Conservation (phyloP, 1,284 basidiomycete species). For the Puccinia hordei region DNA sequence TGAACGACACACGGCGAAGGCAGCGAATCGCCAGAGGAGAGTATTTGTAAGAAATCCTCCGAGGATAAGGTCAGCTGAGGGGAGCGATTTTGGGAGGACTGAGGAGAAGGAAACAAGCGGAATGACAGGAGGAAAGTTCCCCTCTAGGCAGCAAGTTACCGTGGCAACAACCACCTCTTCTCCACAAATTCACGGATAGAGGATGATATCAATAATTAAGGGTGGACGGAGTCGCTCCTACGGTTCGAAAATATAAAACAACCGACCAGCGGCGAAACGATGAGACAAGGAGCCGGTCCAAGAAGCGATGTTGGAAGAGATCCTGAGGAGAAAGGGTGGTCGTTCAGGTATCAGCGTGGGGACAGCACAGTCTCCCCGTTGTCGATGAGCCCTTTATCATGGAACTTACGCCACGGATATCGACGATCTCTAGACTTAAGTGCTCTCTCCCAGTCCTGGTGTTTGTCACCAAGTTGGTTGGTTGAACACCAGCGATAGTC, state of each 20-base stretch:
- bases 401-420: neutral
- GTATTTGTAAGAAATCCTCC: neutral
- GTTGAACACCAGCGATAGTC: neutral
- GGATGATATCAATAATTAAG: neutral
- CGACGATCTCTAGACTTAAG: neutral
- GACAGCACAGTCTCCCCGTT: neutral
- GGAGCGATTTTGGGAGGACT: neutral
- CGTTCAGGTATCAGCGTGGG: constrained; percentile 5
- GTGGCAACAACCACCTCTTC: neutral
- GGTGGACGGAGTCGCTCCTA: neutral
- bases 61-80: neutral
- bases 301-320: neutral
- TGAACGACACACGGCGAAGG: neutral
- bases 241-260: neutral
- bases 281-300: neutral
- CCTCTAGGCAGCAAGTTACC: neutral
- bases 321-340: neutral
- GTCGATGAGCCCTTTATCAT: neutral
- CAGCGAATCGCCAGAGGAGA: neutral
- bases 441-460: constrained; percentile 1
- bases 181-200: neutral
- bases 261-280: constrained; percentile 25
- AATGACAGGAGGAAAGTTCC: neutral
- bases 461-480: no score
- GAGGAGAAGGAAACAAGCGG: neutral